Base-by-base conservation (phyloP, 805 yeast genomes). In the Ogataea naganishii region DNA sequence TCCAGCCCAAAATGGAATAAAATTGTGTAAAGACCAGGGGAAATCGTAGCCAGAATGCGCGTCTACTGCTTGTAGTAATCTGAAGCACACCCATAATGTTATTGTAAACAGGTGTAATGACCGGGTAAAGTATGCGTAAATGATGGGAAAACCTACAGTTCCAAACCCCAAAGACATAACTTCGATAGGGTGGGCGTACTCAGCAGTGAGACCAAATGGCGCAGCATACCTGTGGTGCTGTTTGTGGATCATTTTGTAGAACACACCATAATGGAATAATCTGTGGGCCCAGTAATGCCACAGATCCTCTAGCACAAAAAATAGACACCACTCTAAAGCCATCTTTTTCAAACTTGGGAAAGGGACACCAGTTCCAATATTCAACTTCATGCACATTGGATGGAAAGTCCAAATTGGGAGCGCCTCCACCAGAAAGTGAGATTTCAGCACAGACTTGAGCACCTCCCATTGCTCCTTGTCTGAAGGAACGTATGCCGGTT, bases 251-350 rank as follows among this genome's bases (percentile, higher is more conserved):
- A 69, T 62, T 44, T 66, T 71, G 53, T 72, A 72, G 43, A 72
- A 72, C 27, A 64, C 57, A 5, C 77, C 76, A 36, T 64, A 59
- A 40, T 72, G 79, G 49, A 72, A 70, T 22, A 67, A 53, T 34
- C 79, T 49, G 43, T 72, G 79, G 29, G 69, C 64, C 72, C 73
- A 67, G 47, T 72, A 72, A 44, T 72, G 79, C 79, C 79, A 72
- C 35, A 60, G 52, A 43, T 72, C 79, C 44, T 72, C 79, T 30
- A 65, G 56, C 14, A 69, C 56, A 38, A 72, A 72, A 44, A 72
- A 72, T 4, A 69, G 40, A 10, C 60, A 56, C 48, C 71, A 59
- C 42, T 72, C 74, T 10, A 53, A 33, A 6, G 47, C 34, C 62
- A 71, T 65, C 16, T 58, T 58, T 7, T 46, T 43, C 33, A 56